A percentile compares a stretch with the other conserved stretches of the same genome.
phyloP scores from a whole-genome alignment of 495 filamentous ascomycete species.

The Lasiosphaeris hirsuta region DNA sequence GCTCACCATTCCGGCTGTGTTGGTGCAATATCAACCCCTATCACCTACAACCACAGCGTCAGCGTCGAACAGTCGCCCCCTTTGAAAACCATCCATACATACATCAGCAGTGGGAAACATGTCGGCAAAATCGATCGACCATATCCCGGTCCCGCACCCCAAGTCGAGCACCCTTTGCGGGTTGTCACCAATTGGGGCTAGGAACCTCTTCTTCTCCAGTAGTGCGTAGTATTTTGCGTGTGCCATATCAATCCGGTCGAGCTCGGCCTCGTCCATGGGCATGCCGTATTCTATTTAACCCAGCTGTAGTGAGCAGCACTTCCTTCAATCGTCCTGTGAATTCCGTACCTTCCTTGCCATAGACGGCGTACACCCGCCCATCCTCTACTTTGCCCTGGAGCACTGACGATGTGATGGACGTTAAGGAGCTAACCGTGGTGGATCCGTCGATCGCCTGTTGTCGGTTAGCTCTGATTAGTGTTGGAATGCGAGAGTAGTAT shows the following conservation, averaged over 20 bases:
- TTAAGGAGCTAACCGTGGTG: conserved; percentile 14
- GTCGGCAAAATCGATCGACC: conserved; percentile 44
- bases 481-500: too few relatives aligned
- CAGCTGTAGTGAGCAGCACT: neutral
- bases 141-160: conserved; percentile 54
- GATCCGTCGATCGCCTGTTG: too few relatives aligned
- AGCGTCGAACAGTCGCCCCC: too few relatives aligned
- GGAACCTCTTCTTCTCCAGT: conserved; percentile 48
- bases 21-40: too few relatives aligned
- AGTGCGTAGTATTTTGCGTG: conserved; percentile 27
- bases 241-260: conserved; percentile 23
- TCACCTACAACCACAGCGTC: too few relatives aligned
- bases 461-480: too few relatives aligned
- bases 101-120: conserved; percentile 48
- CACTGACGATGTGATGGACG: conserved; percentile 18
- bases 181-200: conserved; percentile 50
- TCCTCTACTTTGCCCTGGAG: conserved; percentile 22
- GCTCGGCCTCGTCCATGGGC: conserved; percentile 22
- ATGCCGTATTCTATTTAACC: conserved; percentile 19
- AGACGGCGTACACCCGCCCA: conserved; percentile 22
- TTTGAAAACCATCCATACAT: neutral
- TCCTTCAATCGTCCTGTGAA: neutral
- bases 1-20: too few relatives aligned
- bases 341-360: conserved; percentile 20
- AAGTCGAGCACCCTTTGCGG: conserved; percentile 50